Evolutionary conservation across 2,329 filamentous ascomycete species (phyloP).

Genomic region (Curvularia sp.): DNA sequence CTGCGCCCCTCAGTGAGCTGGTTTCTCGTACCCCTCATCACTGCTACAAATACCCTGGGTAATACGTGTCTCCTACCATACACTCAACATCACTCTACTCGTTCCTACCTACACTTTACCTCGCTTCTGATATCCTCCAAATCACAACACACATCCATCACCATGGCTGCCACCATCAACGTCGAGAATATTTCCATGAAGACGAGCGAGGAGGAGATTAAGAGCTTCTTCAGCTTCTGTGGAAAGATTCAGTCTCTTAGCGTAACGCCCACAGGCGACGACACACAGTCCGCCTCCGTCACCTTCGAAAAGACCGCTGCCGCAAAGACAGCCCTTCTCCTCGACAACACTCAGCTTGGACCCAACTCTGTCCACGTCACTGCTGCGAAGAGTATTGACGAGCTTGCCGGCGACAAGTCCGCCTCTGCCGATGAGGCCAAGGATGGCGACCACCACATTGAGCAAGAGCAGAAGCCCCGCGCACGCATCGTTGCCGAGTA

Average conservation of each 20-base stretch:
- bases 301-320: conserved; percentile 97
- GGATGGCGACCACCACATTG: conserved; percentile 71
- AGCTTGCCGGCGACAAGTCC: conserved; percentile 67
- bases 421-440: conserved; percentile 60
- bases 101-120: not conserved
- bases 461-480: conserved; percentile 96
- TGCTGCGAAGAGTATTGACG: conserved; percentile 71
- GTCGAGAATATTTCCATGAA: conserved; percentile 86
- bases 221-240: conserved; percentile 96
- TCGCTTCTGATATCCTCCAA: not conserved
- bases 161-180: conserved; percentile 73
- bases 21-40: conserved; percentile 22
- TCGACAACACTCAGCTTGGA: conserved; percentile 96
- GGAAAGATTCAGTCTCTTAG: conserved; percentile 90
- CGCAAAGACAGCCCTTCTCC: conserved; percentile 93
- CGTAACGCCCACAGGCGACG: conserved; percentile 69
- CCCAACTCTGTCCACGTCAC: conserved; percentile 77
- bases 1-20: conserved; percentile 27
- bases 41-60: conserved; percentile 24
- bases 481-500: conserved; percentile 95
- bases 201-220: conserved; percentile 89
- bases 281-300: conserved; percentile 84
- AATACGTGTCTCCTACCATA: conserved; percentile 4
- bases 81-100: conserved; percentile 1
- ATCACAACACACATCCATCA: conserved; percentile 25